Base-by-base conservation (phyloP, 495 filamentous ascomycete genomes). In the Amniculicola lignicola region DNA sequence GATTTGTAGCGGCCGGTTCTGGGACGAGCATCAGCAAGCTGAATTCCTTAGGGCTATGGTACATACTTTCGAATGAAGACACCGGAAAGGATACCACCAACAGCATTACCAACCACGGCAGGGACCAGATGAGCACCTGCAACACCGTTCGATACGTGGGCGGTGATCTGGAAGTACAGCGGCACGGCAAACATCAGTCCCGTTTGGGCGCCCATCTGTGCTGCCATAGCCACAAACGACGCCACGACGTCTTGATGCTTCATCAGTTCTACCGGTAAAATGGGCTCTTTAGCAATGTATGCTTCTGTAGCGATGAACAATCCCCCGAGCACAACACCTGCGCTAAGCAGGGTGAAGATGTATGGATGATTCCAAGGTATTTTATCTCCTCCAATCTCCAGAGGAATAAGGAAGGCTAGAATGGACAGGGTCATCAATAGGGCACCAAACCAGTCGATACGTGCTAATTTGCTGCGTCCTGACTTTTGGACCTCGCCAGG, bases 81-180 rank as follows among this genome's bases (percentile, higher is more conserved):
- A 0, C 85, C 84, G 0, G 82, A 75, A 1, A 81, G 25, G 0
- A 89, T 57, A 1, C 81, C 83, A 3, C 83, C 85, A 1, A 86
- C 39, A 0, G 83, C 78, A 60, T 87, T 88, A 4, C 82, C 85
- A 0, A 80, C 63, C 1, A 88, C 82, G 11, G 83, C 79, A 0
- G 84, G 84, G 29, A 87, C 68, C 0, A 89, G 70, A 62, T 86
- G 82, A 0, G 74, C 73, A 0, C 85, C 85, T 0, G 84, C 77
- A 0, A 68, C 63, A 0, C 82, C 80, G 46, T 78, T 77, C 7
- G 79, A 81, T 4, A 74, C 74, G 0, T 72, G 64, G 3, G 71
- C 59, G 0, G 82, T 84, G n/a, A 86, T 76, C 56, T 85, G 82
- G 61, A 87, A 88, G 64, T 88, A 89, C 0, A 89, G 68, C 0